These are phyloP conservation scores for Trichoderma virens DNA, from an alignment of 495 filamentous ascomycete genomes.

Conservation along the genomic window DNA sequence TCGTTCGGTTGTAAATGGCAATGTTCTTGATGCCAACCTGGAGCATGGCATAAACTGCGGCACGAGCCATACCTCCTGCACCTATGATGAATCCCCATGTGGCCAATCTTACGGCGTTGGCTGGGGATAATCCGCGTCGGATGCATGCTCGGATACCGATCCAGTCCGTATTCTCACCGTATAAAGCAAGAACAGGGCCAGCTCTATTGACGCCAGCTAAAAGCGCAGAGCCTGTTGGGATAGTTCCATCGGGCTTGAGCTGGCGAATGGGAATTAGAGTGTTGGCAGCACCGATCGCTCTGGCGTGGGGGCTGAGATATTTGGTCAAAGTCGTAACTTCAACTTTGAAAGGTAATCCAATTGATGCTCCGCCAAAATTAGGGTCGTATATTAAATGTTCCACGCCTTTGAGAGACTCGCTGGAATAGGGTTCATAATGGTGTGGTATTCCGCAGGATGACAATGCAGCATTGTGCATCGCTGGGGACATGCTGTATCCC, in stretches of 20 bases:
- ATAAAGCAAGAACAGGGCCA: conserved; percentile 57
- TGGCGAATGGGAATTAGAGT: conserved; percentile 64
- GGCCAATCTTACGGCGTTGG: conserved; percentile 58
- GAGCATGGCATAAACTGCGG: conserved; percentile 68
- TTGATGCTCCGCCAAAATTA: conserved; percentile 60
- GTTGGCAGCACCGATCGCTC: conserved; percentile 68
- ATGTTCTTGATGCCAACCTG: conserved; percentile 67
- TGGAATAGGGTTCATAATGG: conserved; percentile 52
- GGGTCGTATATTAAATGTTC: conserved; percentile 54
- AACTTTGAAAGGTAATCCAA: conserved; percentile 67
- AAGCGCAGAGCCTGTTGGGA: conserved; percentile 49
- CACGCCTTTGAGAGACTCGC: conserved; percentile 50
- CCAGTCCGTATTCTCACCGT: conserved; percentile 77
- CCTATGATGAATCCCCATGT: conserved; percentile 63
- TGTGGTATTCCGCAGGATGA: conserved; percentile 59
- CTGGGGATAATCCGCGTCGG: conserved; percentile 62
- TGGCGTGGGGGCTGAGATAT: conserved; percentile 61
- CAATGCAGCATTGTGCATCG: conserved; percentile 69
- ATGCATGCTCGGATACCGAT: conserved; percentile 59
- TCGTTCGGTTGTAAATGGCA: conserved; percentile 60
- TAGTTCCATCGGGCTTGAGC: conserved; percentile 45
- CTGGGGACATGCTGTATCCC: conserved; percentile 62
- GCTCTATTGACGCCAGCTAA: conserved; percentile 52
- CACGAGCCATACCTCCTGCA: conserved; percentile 69
- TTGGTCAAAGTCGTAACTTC: conserved; percentile 56